Evolutionary conservation across 2,329 filamentous ascomycete species (phyloP).

Genomic region (Aspergillus costaricaensis): DNA sequence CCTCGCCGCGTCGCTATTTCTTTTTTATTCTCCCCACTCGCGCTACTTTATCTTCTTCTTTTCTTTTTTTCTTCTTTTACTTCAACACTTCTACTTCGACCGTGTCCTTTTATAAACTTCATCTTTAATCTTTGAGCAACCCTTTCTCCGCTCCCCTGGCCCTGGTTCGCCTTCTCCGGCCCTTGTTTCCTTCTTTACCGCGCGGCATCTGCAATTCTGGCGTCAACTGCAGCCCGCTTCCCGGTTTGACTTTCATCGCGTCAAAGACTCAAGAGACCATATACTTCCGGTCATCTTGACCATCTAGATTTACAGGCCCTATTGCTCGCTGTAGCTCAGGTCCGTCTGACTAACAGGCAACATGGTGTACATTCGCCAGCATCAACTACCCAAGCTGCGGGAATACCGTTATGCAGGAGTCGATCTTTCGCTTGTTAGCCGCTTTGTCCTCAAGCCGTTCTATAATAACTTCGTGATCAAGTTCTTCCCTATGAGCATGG

Average conservation of each 20-base stretch:
- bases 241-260: conserved; percentile 3
- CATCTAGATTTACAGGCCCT: not conserved
- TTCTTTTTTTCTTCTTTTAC: not conserved
- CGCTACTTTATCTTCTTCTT: not conserved
- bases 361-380: conserved; percentile 96
- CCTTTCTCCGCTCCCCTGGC: not conserved
- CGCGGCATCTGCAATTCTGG: conserved; percentile 6
- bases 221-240: conserved; percentile 3
- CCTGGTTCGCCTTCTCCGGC: not conserved
- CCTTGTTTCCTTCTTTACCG: conserved; percentile 8
- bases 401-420: conserved; percentile 95
- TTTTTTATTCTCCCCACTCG: conserved; percentile 7
- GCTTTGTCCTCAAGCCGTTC: conserved; percentile 95
- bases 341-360: conserved; percentile 25
- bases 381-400: conserved; percentile 82
- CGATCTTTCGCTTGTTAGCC: conserved; percentile 85
- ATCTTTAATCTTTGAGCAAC: not conserved
- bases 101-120: not conserved
- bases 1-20: not conserved
- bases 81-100: not conserved
- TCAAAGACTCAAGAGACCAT: not conserved
- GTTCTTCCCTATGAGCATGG: conserved; percentile 94
- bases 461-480: conserved; percentile 94
- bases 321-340: conserved; percentile 2
- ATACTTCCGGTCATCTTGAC: not conserved